Conservation (phyloP, 768 basidiomycete genomes). For the Collybia mongolica region DNA sequence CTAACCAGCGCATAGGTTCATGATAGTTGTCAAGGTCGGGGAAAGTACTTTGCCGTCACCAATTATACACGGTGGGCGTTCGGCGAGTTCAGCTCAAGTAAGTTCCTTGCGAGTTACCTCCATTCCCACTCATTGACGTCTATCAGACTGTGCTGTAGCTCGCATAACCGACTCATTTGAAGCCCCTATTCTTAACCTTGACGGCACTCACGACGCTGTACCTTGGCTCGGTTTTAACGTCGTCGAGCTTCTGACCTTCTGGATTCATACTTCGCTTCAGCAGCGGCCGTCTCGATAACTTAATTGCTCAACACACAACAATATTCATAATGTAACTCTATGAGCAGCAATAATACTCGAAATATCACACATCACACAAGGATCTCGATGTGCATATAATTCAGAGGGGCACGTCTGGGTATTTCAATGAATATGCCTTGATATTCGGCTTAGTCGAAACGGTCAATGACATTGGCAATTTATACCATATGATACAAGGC, state of each 20-base stretch:
- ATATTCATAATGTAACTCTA: no score
- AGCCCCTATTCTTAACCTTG: constrained; percentile 11
- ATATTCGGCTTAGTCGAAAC: no score
- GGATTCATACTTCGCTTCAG: constrained; percentile 8
- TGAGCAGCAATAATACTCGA: no score
- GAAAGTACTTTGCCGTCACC: constrained; percentile 21
- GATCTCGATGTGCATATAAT: no score
- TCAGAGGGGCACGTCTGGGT: no score
- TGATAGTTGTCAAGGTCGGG: constrained; percentile 19
- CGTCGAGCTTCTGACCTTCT: constrained; percentile 19
- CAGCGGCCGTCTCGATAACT: no score
- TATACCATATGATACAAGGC: no score
- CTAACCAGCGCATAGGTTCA: constrained; percentile 12
- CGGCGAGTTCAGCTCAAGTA: constrained; percentile 18
- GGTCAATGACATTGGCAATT: no score
- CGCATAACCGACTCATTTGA: constrained; percentile 15
- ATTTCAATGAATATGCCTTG: no score
- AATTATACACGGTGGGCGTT: constrained; percentile 25
- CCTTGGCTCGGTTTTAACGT: constrained; percentile 10
- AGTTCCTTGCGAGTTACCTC: neutral
- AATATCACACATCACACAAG: no score
- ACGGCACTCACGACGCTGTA: constrained; percentile 8
- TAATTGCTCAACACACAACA: no score
- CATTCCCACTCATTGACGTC: neutral
- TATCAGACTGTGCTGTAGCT: constrained; percentile 9